A percentile compares a stretch with the other conserved stretches of the same genome.
These are phyloP conservation scores for Penicillium capsulatum DNA, from an alignment of 2,329 filamentous ascomycete genomes.

Conservation along the genomic window DNA sequence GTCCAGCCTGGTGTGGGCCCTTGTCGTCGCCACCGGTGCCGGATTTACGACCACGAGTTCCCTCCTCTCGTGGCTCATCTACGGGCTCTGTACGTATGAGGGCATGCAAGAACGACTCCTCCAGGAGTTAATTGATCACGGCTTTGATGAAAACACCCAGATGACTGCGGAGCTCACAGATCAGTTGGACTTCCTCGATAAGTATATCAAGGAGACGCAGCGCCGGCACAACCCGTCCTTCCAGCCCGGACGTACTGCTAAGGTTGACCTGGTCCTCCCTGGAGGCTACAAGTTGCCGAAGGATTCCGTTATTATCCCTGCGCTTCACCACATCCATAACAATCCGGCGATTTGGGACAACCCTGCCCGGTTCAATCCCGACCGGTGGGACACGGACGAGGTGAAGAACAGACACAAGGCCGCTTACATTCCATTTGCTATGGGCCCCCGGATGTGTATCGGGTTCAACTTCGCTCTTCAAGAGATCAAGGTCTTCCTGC, in stretches of 20 bases:
- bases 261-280: slow-evolving; percentile 54
- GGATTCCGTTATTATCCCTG: slow-evolving; percentile 52
- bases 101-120: slow-evolving; percentile 56
- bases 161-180: slow-evolving; percentile 49
- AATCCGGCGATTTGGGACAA: slow-evolving; percentile 57
- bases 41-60: slow-evolving; percentile 60
- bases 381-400: slow-evolving; percentile 53
- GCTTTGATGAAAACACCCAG: slow-evolving; percentile 42
- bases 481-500: slow-evolving; percentile 55
- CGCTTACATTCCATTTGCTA: slow-evolving; percentile 57
- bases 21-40: slow-evolving; percentile 54
- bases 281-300: slow-evolving; percentile 57
- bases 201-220: slow-evolving; percentile 58
- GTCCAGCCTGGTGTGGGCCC: slow-evolving; percentile 37
- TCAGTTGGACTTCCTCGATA: slow-evolving; percentile 44
- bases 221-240: slow-evolving; percentile 59
- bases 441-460: slow-evolving; percentile 56
- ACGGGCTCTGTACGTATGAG: slow-evolving; percentile 51
- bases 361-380: slow-evolving; percentile 55
- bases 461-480: slow-evolving; percentile 62
- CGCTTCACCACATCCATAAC: slow-evolving; percentile 46
- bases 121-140: slow-evolving; percentile 55
- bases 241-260: slow-evolving; percentile 57
- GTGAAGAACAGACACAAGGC: slow-evolving; percentile 52
- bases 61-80: slow-evolving; percentile 57